Evolutionary conservation across 2,329 filamentous ascomycete species (phyloP).

Genomic region (Ophiostoma montium): DNA sequence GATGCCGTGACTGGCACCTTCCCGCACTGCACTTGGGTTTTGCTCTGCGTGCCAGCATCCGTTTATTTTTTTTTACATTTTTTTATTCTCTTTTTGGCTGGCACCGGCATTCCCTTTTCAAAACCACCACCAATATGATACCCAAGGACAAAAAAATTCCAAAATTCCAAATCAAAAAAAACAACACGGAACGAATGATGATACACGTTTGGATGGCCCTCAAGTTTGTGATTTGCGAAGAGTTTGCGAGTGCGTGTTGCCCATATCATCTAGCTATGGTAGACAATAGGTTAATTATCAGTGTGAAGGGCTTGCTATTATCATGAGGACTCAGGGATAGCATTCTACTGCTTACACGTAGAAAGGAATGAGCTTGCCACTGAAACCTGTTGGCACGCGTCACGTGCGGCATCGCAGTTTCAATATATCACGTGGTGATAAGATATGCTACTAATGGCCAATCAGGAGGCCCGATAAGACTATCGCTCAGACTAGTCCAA

Average conservation of each 20-base stretch:
- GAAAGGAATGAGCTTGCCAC: too few species aligned
- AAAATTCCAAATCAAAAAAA: neutral
- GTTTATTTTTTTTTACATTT: neutral
- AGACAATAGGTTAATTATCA: too few species aligned
- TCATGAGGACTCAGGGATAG: too few species aligned
- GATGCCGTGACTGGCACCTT: neutral
- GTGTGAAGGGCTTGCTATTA: too few species aligned
- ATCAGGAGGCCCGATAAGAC: neutral
- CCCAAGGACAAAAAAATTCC: constrained; percentile 5
- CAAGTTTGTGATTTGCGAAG: neutral
- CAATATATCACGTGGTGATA: neutral
- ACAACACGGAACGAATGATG: neutral
- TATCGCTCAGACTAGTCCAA: neutral
- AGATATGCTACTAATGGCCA: neutral
- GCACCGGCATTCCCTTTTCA: neutral
- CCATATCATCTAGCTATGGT: too few species aligned
- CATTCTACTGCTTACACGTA: too few species aligned
- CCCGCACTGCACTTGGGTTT: neutral
- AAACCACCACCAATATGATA: constrained; percentile 1
- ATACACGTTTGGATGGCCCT: neutral
- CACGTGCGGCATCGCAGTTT: too few species aligned
- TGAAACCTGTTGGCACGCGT: too few species aligned
- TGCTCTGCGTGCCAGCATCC: neutral
- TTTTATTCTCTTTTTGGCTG: neutral
- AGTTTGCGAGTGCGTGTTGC: too few species aligned